Evolutionary conservation across 441 rosid genomes (phyloP).

Genomic region (Pelargonium cotyledonis): DNA sequence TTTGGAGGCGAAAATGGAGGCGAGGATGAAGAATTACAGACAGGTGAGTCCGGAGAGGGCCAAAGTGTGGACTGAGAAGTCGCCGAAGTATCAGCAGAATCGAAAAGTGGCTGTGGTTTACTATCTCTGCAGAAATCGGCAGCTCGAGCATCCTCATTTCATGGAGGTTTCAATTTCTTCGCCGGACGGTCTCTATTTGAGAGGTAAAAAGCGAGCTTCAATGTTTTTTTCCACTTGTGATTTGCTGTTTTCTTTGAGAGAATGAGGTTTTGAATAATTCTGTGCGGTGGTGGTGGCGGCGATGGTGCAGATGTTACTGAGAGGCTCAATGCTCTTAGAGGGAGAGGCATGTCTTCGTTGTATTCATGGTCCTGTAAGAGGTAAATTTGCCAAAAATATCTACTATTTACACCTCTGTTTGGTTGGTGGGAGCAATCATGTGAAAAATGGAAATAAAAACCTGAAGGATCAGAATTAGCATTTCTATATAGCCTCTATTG

Average conservation of each 20-base stretch:
- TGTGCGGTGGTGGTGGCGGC: not conserved
- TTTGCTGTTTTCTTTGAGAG: not conserved
- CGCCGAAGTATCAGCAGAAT: slow-evolving; percentile 63
- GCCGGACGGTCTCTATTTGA: slow-evolving; percentile 62
- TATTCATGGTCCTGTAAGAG: slow-evolving; percentile 70
- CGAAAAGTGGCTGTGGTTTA: slow-evolving; percentile 83
- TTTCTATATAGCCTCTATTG: too few relatives aligned
- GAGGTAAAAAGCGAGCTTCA: slow-evolving; percentile 38
- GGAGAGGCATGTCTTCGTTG: slow-evolving; percentile 59
- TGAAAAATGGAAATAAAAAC: too few relatives aligned
- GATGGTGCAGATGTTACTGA: slow-evolving; percentile 46
- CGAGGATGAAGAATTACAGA: slow-evolving; percentile 61
- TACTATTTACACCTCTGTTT: not conserved
- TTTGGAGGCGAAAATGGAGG: slow-evolving; percentile 44
- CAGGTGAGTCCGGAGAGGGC: slow-evolving; percentile 90
- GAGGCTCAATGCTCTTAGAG: slow-evolving; percentile 59
- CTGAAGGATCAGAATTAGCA: too few relatives aligned
- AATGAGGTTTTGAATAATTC: slow-evolving; percentile 5
- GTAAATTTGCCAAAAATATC: slow-evolving; percentile 21
- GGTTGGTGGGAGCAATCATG: not conserved
- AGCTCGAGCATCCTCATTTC: slow-evolving; percentile 97
- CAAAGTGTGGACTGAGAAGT: slow-evolving; percentile 87
- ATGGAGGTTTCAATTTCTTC: slow-evolving; percentile 75
- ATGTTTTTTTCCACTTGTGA: not conserved
- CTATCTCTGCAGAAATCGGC: slow-evolving; percentile 78